phyloP scores from a whole-genome alignment of 2,329 filamentous ascomycete genomes.

The Aspergillus hortae region DNA sequence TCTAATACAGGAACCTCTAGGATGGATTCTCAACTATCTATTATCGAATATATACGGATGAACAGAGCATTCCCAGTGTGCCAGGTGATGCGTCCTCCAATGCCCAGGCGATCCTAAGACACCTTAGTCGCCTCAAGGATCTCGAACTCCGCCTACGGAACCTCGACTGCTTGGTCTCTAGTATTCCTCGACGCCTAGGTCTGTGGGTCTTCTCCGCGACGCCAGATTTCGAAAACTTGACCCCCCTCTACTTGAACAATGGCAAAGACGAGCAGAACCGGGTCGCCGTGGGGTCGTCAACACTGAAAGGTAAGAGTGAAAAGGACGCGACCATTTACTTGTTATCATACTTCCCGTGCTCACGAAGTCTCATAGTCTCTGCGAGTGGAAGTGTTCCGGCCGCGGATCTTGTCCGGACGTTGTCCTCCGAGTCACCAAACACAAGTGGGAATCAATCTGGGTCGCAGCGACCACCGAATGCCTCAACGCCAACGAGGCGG shows the following conservation, averaged over 20 bases:
- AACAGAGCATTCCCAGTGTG: slow-evolving; percentile 26
- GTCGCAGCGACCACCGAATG: slow-evolving; percentile 22
- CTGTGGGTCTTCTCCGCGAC: slow-evolving; percentile 41
- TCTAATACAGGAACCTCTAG: slow-evolving; percentile 27
- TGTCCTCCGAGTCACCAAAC: slow-evolving; percentile 28
- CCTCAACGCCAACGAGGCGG: slow-evolving; percentile 21
- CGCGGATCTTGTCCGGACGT: slow-evolving; percentile 33
- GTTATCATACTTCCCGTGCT: too few species aligned
- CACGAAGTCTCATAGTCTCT: slow-evolving; percentile 20
- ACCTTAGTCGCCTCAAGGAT: slow-evolving; percentile 38
- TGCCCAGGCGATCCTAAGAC: slow-evolving; percentile 35
- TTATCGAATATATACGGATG: slow-evolving; percentile 42
- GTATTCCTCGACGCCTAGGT: slow-evolving; percentile 34
- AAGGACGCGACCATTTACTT: neutral
- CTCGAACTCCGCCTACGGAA: slow-evolving; percentile 35
- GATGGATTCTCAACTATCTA: slow-evolving; percentile 42
- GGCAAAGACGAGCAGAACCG: slow-evolving; percentile 24
- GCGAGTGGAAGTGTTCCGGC: slow-evolving; percentile 34
- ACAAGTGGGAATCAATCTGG: slow-evolving; percentile 16
- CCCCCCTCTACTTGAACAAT: slow-evolving; percentile 23
- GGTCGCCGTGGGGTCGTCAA: slow-evolving; percentile 28
- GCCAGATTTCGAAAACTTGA: slow-evolving; percentile 34
- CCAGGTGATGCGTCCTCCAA: slow-evolving; percentile 31
- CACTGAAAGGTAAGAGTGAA: slow-evolving; percentile 27
- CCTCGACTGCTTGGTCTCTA: slow-evolving; percentile 36